Evolutionary conservation across 768 basidiomycete species (phyloP).

Genomic region (Rhizopogon rudus): DNA sequence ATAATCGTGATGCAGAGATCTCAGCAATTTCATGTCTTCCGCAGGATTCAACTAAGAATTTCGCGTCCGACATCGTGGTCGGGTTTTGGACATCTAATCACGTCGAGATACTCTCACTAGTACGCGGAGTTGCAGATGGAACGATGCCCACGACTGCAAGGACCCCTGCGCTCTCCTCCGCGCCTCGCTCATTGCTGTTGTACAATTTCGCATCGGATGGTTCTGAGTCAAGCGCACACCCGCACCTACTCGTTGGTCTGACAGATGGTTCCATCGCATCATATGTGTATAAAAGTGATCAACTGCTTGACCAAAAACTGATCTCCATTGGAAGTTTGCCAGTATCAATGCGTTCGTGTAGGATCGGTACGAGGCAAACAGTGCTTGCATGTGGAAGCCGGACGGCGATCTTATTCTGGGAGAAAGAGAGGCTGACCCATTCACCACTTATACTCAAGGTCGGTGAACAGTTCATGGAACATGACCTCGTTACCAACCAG

Average conservation of each 20-base stretch:
- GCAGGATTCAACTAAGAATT: conserved; percentile 40
- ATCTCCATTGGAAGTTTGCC: conserved; percentile 65
- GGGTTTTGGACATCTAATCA: conserved; percentile 72
- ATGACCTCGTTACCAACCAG: conserved; percentile 1
- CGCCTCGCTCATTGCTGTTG: conserved; percentile 42
- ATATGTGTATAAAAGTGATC: conserved; percentile 40
- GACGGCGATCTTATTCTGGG: conserved; percentile 64
- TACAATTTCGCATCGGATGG: conserved; percentile 53
- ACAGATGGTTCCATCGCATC: conserved; percentile 68
- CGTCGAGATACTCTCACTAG: conserved; percentile 50
- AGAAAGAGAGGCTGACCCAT: conserved; percentile 56
- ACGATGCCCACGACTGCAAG: conserved; percentile 19
- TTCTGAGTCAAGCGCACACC: conserved; percentile 35
- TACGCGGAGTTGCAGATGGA: conserved; percentile 1
- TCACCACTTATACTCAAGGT: conserved; percentile 75
- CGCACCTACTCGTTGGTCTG: conserved; percentile 67
- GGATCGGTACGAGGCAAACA: conserved; percentile 44
- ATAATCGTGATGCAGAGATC: conserved; percentile 41
- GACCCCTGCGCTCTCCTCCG: conserved; percentile 32
- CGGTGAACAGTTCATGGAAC: not conserved
- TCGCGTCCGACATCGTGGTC: conserved; percentile 49
- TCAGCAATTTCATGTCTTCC: conserved; percentile 67
- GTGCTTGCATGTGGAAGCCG: conserved; percentile 73
- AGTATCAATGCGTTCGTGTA: conserved; percentile 52
- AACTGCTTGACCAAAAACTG: conserved; percentile 46